These are phyloP conservation scores for Aspergillus aculeatinus DNA, from an alignment of 2,329 filamentous ascomycete species.

Conservation along the genomic window DNA sequence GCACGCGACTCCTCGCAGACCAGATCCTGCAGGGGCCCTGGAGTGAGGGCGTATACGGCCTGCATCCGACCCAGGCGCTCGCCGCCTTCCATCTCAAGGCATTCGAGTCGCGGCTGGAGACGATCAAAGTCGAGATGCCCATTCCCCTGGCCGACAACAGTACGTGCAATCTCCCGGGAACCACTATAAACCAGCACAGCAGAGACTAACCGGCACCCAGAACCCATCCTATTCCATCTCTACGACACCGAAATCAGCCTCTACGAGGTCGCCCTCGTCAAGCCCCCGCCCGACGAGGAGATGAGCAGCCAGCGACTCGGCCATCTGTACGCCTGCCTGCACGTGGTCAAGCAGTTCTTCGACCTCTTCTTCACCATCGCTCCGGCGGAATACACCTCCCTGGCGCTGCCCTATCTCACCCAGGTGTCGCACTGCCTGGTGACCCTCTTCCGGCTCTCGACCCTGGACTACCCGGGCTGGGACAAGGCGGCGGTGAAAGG, in stretches of 20 bases:
- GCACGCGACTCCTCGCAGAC: conserved; percentile 2
- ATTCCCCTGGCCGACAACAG: conserved; percentile 7
- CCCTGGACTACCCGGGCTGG: conserved; percentile 44
- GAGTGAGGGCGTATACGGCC: not conserved
- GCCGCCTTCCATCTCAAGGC: conserved; percentile 7
- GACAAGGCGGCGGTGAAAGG: conserved; percentile 40
- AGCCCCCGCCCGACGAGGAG: conserved; percentile 6
- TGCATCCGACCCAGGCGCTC: not conserved
- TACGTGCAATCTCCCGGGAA: not conserved
- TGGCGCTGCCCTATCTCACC: conserved; percentile 38
- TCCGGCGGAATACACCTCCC: conserved; percentile 28
- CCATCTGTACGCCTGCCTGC: conserved; percentile 39
- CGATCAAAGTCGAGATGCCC: not conserved
- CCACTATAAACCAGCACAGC: too few species aligned
- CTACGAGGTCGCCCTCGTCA: conserved; percentile 18
- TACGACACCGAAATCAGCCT: conserved; percentile 17
- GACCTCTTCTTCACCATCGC: conserved; percentile 39
- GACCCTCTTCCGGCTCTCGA: conserved; percentile 42
- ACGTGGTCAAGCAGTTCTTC: conserved; percentile 38
- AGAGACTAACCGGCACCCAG: conserved; percentile 7
- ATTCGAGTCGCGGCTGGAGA: conserved; percentile 5
- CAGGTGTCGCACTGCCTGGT: conserved; percentile 40
- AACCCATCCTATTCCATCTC: conserved; percentile 11
- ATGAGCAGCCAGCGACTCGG: conserved; percentile 15
- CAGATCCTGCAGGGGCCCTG: not conserved